A percentile compares a stretch with the other conserved stretches of the same genome.
These are phyloP conservation scores for Lycium ferocissimum DNA, from an alignment of 257 asterid species.

Conservation along the genomic window DNA sequence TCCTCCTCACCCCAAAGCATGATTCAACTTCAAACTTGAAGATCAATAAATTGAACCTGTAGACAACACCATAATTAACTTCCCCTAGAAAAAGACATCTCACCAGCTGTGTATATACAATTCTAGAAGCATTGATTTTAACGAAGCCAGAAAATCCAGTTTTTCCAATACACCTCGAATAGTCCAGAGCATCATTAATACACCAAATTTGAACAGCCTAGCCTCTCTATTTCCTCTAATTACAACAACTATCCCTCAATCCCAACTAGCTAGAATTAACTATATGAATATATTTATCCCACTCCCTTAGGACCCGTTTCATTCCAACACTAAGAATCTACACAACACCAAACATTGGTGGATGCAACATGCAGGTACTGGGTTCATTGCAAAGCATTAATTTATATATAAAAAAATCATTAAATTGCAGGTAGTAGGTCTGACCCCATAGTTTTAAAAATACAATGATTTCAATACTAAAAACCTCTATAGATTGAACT, in stretches of 20 bases:
- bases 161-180: neutral
- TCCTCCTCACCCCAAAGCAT: neutral
- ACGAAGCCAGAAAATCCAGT: neutral
- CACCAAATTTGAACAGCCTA: neutral
- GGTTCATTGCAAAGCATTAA: too few species aligned
- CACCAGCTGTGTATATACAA: neutral
- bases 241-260: neutral
- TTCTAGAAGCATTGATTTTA: neutral
- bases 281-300: neutral
- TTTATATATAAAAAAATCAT: too few species aligned
- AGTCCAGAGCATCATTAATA: neutral
- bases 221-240: neutral
- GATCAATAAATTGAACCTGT: neutral
- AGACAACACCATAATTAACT: neutral
- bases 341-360: neutral
- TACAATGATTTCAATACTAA: too few species aligned
- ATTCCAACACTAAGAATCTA: neutral
- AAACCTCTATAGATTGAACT: too few species aligned
- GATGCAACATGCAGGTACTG: too few species aligned
- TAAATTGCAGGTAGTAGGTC: too few species aligned
- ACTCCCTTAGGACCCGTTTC: neutral
- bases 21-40: neutral
- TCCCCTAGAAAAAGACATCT: neutral
- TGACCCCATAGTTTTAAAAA: too few species aligned
- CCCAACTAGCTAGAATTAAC: neutral